Base-by-base conservation (phyloP, 331 rosid species). In the Rosa hybrid region DNA sequence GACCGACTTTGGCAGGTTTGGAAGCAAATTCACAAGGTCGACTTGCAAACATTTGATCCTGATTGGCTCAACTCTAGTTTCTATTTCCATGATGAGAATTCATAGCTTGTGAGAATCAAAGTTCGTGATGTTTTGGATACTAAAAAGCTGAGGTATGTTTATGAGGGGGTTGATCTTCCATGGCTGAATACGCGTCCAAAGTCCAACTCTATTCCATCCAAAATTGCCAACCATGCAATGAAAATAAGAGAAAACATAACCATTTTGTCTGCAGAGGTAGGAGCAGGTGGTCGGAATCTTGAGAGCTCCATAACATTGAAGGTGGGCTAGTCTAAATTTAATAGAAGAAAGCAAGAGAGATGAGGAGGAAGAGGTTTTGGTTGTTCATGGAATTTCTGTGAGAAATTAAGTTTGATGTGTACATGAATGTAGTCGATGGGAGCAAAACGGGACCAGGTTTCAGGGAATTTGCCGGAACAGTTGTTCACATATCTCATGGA, bases 401-500 rank as follows among this genome's bases (percentile, higher is more conserved):
- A 12, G 49, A 30, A 39, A 68, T 53, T 13, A 76, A 75, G 60
- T 81, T 81, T 30, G 84, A 81, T 60, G 84, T 81, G 27, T 81
- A 27, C 1, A 73, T 81, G 46, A 81, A 81, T 48, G 8, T 81
- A 6, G 77, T 34, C 4, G 69, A 81, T 9, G 83, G 65, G 59
- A 74, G 59, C 10, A 53, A n/a, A 27, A 44, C n/a, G n/a, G n/a
- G n/a, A n/a, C n/a, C n/a, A n/a, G n/a, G 64, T 23, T 68, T 44
- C 21, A 56, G 81, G 30, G 77, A 75, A 67, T 81, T 81, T 68
- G 81, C 71, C n/a, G 84, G 81, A n/a, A 81, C 84, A 18, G 76
- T 53, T 27, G 62, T 69, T 6, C 63, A 70, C 20, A 21, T 81
- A 45, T 71, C 80, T 39, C 81, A 45, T 2, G 76, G 42, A 12